A percentile compares a stretch with the other conserved stretches of the same genome.
phyloP scores from a whole-genome alignment of 2,329 filamentous ascomycete genomes.

The Pochonia chlamydosporia region DNA sequence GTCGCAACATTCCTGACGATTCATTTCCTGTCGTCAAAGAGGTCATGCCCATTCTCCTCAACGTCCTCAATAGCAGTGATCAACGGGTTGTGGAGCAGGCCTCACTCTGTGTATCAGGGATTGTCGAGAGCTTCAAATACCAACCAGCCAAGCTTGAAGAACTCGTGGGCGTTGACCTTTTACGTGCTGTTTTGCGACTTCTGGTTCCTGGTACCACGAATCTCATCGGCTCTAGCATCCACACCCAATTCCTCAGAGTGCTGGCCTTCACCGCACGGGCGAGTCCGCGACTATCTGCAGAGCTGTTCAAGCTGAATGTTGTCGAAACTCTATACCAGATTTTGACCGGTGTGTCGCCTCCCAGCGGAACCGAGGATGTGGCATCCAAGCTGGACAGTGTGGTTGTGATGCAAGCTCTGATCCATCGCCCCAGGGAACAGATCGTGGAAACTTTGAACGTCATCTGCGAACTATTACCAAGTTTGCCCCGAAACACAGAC shows the following conservation, averaged over 20 bases:
- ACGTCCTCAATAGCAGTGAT: slow-evolving; percentile 85
- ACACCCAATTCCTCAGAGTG: slow-evolving; percentile 92
- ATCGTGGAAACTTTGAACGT: slow-evolving; percentile 97
- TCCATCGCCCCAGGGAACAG: slow-evolving; percentile 91
- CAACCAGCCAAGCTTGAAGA: slow-evolving; percentile 85
- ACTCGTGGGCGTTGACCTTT: slow-evolving; percentile 79
- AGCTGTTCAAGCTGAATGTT: slow-evolving; percentile 92
- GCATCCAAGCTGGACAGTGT: slow-evolving; percentile 90
- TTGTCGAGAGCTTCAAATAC: slow-evolving; percentile 95
- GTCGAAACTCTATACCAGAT: slow-evolving; percentile 98
- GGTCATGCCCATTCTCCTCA: slow-evolving; percentile 92
- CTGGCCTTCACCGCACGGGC: slow-evolving; percentile 85
- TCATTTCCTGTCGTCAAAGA: slow-evolving; percentile 87
- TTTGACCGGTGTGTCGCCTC: slow-evolving; percentile 89
- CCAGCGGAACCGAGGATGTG: slow-evolving; percentile 68
- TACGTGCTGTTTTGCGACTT: slow-evolving; percentile 78
- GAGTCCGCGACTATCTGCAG: slow-evolving; percentile 79
- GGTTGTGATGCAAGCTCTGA: slow-evolving; percentile 96
- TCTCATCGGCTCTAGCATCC: slow-evolving; percentile 86
- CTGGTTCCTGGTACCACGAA: slow-evolving; percentile 93
- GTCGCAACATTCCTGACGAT: slow-evolving; percentile 90
- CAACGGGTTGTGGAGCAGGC: slow-evolving; percentile 96
- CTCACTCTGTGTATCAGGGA: slow-evolving; percentile 88
- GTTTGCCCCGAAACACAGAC: slow-evolving; percentile 53
- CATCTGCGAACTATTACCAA: slow-evolving; percentile 87